Conservation (phyloP, 2,329 filamentous ascomycete species). For the Colletotrichum cuscutae region DNA sequence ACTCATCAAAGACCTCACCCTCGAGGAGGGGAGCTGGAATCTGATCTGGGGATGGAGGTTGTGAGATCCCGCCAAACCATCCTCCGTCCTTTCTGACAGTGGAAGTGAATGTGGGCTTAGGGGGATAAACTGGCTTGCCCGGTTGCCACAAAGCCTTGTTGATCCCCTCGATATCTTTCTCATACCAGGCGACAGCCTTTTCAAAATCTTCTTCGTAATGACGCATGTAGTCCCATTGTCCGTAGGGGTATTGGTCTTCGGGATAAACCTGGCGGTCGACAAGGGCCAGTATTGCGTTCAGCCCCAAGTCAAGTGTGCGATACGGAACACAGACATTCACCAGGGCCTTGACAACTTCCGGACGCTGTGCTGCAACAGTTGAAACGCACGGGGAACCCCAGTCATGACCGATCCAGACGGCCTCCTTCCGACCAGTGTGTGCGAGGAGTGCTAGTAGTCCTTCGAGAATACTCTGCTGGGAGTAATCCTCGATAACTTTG, state of each 20-base stretch:
- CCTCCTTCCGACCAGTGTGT: constrained; percentile 44
- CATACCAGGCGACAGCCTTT: constrained; percentile 34
- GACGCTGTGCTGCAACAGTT: constrained; percentile 42
- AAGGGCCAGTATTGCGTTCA: constrained; percentile 45
- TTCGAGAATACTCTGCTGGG: constrained; percentile 43
- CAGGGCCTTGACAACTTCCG: constrained; percentile 36
- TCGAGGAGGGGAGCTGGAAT: not conserved
- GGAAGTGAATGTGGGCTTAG: constrained; percentile 20
- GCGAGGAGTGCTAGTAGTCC: constrained; percentile 47
- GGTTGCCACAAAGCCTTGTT: constrained; percentile 30
- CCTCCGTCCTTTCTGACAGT: constrained; percentile 31
- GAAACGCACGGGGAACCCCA: constrained; percentile 47
- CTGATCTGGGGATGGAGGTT: constrained; percentile 15
- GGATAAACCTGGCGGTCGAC: constrained; percentile 58
- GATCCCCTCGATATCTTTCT: constrained; percentile 33
- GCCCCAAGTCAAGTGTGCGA: constrained; percentile 50
- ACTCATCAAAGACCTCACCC: constrained; percentile 70
- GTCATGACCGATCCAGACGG: constrained; percentile 60
- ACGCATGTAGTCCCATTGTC: constrained; percentile 45
- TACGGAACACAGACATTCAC: constrained; percentile 51
- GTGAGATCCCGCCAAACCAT: constrained; percentile 32
- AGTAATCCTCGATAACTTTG: constrained; percentile 41
- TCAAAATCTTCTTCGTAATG: constrained; percentile 42
- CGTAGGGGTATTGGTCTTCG: constrained; percentile 48
- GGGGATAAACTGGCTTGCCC: not conserved